Percentiles rank a stretch among this genome's conserved stretches.
phyloP scores from a whole-genome alignment of 2,329 filamentous ascomycete genomes.

The Colletotrichum shisoi region DNA sequence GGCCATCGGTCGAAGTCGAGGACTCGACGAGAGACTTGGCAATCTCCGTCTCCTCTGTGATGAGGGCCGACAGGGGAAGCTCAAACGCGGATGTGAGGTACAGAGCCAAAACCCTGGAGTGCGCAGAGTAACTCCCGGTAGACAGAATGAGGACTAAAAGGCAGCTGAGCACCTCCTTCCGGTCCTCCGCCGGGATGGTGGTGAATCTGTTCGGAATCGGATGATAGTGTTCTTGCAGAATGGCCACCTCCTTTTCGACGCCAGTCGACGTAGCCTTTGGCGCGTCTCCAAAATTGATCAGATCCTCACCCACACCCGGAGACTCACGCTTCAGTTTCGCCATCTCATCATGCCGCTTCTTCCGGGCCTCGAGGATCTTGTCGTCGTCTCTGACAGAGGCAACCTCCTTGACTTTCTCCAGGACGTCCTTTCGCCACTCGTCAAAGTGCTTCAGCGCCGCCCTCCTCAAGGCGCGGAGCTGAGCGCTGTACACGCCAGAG shows the following conservation, averaged over 20 bases:
- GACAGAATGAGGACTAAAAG: constrained; percentile 75
- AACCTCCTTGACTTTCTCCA: constrained; percentile 75
- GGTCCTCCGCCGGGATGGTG: constrained; percentile 65
- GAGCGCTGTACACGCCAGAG: constrained; percentile 41
- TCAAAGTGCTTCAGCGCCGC: constrained; percentile 75
- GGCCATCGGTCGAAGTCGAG: constrained; percentile 54
- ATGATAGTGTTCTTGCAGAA: constrained; percentile 61
- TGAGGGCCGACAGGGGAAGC: constrained; percentile 68
- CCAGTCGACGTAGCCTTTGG: constrained; percentile 42
- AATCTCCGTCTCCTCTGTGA: constrained; percentile 76
- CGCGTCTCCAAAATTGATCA: constrained; percentile 53
- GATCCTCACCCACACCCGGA: constrained; percentile 50
- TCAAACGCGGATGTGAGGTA: constrained; percentile 73
- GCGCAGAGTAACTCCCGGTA: constrained; percentile 75
- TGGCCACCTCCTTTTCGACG: constrained; percentile 52
- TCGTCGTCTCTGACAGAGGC: constrained; percentile 60
- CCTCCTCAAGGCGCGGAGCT: constrained; percentile 48
- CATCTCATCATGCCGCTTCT: constrained; percentile 55
- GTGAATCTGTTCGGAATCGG: constrained; percentile 63
- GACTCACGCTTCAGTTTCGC: constrained; percentile 49
- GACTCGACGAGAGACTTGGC: constrained; percentile 77
- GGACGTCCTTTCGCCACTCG: constrained; percentile 76
- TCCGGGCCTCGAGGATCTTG: constrained; percentile 58
- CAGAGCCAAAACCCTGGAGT: constrained; percentile 74
- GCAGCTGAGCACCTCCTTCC: constrained; percentile 72